These are phyloP conservation scores for Pochonia chlamydosporia DNA, from an alignment of 2,329 filamentous ascomycete species.

Conservation along the genomic window DNA sequence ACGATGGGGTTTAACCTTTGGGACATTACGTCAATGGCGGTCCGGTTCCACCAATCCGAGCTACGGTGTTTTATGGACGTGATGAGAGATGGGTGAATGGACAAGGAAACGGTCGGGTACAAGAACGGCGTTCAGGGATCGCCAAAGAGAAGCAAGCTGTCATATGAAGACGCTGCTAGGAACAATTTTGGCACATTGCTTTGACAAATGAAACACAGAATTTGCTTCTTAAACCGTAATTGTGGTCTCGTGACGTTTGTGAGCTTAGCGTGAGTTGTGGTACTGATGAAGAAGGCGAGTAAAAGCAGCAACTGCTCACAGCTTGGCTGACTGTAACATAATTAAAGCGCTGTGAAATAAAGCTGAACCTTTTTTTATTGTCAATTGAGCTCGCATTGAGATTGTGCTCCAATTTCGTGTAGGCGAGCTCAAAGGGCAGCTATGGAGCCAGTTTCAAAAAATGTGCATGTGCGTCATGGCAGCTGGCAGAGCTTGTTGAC, in stretches of 20 bases:
- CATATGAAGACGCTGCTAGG: conserved; percentile 18
- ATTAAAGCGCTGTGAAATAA: not conserved
- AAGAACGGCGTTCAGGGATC: conserved; percentile 21
- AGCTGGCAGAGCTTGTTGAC: too few species aligned
- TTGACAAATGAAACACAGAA: conserved; percentile 21
- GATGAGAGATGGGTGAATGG: conserved; percentile 25
- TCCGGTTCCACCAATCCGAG: conserved; percentile 9
- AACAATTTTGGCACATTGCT: conserved; percentile 15
- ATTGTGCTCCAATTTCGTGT: not conserved
- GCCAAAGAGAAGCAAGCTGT: conserved; percentile 20
- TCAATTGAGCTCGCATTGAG: not conserved
- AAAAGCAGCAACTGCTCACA: too few species aligned
- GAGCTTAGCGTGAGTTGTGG: not conserved
- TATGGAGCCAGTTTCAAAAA: not conserved
- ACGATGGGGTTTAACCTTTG: conserved; percentile 18
- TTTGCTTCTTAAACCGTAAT: conserved; percentile 12
- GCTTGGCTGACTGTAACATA: too few species aligned
- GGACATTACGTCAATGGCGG: conserved; percentile 6
- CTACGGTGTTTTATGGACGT: conserved; percentile 18
- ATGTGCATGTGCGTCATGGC: too few species aligned
- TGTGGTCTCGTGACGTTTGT: conserved; percentile 5
- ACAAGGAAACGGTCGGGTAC: conserved; percentile 26
- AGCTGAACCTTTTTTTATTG: not conserved
- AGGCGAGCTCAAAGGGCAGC: not conserved
- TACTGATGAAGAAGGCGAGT: not conserved